A percentile compares a stretch with the other conserved stretches of the same genome.
Evolutionary conservation across 1,139 yeast genomes (phyloP).

Genomic region (Candida glucosophila): DNA sequence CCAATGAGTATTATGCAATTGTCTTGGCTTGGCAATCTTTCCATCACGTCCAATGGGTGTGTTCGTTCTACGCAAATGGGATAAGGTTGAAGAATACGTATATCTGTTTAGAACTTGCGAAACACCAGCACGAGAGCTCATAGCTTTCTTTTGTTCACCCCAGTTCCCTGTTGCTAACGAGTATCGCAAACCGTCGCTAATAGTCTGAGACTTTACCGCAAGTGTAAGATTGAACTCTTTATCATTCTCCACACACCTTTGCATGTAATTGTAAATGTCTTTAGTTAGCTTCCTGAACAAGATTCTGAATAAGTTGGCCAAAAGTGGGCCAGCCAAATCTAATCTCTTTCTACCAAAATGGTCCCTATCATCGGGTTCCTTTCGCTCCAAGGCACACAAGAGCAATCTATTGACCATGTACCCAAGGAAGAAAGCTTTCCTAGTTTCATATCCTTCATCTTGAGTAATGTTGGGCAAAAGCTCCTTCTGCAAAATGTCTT

Average conservation of each 20-base stretch:
- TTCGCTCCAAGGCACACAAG: constrained; percentile 91
- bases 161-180: constrained; percentile 99
- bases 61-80: constrained; percentile 97
- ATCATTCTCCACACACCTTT: constrained; percentile 96
- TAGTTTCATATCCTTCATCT: constrained; percentile 92
- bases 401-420: constrained; percentile 94
- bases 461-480: constrained; percentile 95
- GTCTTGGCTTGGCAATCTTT: constrained; percentile 96
- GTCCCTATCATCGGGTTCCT: constrained; percentile 98
- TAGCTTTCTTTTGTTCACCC: constrained; percentile 99
- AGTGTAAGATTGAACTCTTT: constrained; percentile 92
- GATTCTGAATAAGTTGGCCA: constrained; percentile 91
- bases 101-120: constrained; percentile 97
- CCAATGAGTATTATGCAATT: constrained; percentile 98
- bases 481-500: constrained; percentile 92
- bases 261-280: constrained; percentile 97
- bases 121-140: constrained; percentile 98
- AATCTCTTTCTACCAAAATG: constrained; percentile 97
- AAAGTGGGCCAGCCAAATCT: constrained; percentile 95
- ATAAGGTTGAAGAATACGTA: constrained; percentile 92
- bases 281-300: constrained; percentile 88
- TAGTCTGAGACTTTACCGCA: constrained; percentile 95
- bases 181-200: constrained; percentile 94
- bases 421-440: constrained; percentile 95
- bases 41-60: constrained; percentile 99